Evolutionary conservation across 2,329 filamentous ascomycete genomes (phyloP), one percentile per base, ranked within the genome.

Genomic region (Aureobasidium leucospermi): DNA sequence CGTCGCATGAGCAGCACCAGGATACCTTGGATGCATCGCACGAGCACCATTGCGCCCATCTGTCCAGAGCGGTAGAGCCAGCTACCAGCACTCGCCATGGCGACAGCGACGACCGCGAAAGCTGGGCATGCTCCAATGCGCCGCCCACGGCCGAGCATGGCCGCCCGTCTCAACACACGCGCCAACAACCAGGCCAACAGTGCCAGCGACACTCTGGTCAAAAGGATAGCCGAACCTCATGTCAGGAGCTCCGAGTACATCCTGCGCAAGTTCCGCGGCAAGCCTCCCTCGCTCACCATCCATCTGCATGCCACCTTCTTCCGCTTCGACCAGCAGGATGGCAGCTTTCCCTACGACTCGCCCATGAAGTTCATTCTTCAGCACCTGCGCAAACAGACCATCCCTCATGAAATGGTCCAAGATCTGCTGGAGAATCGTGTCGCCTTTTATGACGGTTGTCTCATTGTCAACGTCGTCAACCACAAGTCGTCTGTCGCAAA

Each of bases 381-480:
- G 65, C 91, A 96, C 71, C 73, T 97, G 47, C 82, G 82, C 64
- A 78, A 77, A 43, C 84, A 87, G 60, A 96, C 90, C 0, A 79
- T 99, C 38, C 94, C 94, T 1, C 91, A 96, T 73, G 91, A 96
- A 66, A 84, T 97, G 70, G 76, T 97, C 10, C 85, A 88, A 49
- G 87, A 93, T 65, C 83, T 99, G 58, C 80, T 85, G 31, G 80
- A 84, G 49, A 79, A 80, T 16, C 84, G 85, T 19, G 87, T 96
- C 13, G 80, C 81, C 9, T 97, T 96, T 70, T 99, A 97, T 71
- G 92, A 97, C 72, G 91, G 83, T 34, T 96, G 93, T 69, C 81
- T 99, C 60, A 97, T 99, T 65, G 91, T 99, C 38, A 87, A 96
- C 72, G 79, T 97, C n/a, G 84, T 96, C 67, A 90, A 97, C 70